These are phyloP conservation scores for Coemansia erecta DNA, from an alignment of 192 early-diverging fungal genomes.

Conservation along the genomic window DNA sequence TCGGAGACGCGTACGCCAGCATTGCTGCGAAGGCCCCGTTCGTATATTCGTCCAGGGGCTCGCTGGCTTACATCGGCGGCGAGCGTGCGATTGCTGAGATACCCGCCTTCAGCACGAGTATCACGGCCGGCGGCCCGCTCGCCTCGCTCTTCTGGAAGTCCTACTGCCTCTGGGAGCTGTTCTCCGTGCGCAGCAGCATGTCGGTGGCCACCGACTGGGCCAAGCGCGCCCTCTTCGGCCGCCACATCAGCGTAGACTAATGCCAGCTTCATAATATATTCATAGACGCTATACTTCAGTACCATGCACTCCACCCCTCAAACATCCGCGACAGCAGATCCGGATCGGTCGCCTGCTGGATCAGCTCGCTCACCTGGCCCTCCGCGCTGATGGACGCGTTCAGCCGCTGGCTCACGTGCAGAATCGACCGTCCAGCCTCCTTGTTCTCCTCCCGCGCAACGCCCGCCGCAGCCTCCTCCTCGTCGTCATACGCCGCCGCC, in stretches of 20 bases:
- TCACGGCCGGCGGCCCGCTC: slow-evolving; percentile 61
- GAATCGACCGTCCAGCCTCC: slow-evolving; percentile 66
- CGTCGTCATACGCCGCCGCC: slow-evolving; percentile 6
- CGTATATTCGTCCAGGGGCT: slow-evolving; percentile 63
- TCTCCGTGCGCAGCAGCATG: slow-evolving; percentile 77
- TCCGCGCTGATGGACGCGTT: slow-evolving; percentile 60
- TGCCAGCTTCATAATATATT: too few species aligned
- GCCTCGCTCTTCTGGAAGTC: slow-evolving; percentile 74
- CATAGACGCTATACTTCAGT: too few species aligned
- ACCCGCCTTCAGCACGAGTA: slow-evolving; percentile 64
- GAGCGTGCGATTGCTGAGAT: slow-evolving; percentile 50
- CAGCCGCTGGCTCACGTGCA: slow-evolving; percentile 63
- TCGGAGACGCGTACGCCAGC: slow-evolving; percentile 16
- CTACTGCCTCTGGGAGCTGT: slow-evolving; percentile 76
- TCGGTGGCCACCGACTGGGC: slow-evolving; percentile 89
- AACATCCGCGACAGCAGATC: slow-evolving; percentile 62
- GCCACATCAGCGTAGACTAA: slow-evolving; percentile 88
- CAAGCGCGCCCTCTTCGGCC: slow-evolving; percentile 85
- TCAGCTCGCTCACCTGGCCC: slow-evolving; percentile 71
- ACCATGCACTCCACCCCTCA: slow-evolving; percentile 54
- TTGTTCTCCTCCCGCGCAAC: slow-evolving; percentile 54
- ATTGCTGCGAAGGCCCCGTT: slow-evolving; percentile 53
- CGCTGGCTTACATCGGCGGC: slow-evolving; percentile 69
- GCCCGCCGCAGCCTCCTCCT: slow-evolving; percentile 1
- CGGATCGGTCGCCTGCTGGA: slow-evolving; percentile 63